phyloP scores from a whole-genome alignment of 345 rosid species.

The Passiflora organensis region DNA sequence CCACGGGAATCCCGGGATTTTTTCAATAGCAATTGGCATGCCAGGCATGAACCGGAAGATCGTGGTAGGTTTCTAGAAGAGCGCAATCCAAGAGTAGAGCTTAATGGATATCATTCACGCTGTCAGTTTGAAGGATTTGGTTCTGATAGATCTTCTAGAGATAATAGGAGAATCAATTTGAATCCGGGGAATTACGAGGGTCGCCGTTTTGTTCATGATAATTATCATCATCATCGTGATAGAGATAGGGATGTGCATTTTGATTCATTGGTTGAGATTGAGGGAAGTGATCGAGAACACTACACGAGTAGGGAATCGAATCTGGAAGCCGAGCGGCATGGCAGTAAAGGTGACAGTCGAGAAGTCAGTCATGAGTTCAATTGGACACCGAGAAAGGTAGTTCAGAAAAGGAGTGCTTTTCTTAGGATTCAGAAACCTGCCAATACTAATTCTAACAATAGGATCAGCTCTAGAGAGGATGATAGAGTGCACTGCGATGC shows the following conservation, averaged over 20 bases:
- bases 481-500: slow-evolving; percentile 38
- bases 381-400: slow-evolving; percentile 50
- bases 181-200: slow-evolving; percentile 23
- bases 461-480: slow-evolving; percentile 56
- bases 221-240: slow-evolving; percentile 11
- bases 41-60: slow-evolving; percentile 27
- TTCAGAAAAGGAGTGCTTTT: slow-evolving; percentile 79
- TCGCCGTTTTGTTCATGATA: slow-evolving; percentile 10
- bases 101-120: slow-evolving; percentile 19
- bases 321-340: slow-evolving; percentile 34
- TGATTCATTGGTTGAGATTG: slow-evolving; percentile 24
- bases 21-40: slow-evolving; percentile 13
- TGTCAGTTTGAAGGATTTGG: slow-evolving; percentile 24
- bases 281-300: slow-evolving; percentile 25
- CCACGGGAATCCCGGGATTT: slow-evolving; percentile 26
- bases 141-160: slow-evolving; percentile 43
- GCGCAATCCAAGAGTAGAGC: slow-evolving; percentile 2
- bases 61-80: slow-evolving; percentile 48
- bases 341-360: slow-evolving; percentile 42
- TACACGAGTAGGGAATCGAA: slow-evolving; percentile 21
- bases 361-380: slow-evolving; percentile 43
- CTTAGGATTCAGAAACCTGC: slow-evolving; percentile 65
- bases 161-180: slow-evolving; percentile 28
- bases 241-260: background rate
- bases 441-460: slow-evolving; percentile 33